Evolutionary conservation across 495 filamentous ascomycete species (phyloP).

Genomic region (Podospora pseudopauciseta): DNA sequence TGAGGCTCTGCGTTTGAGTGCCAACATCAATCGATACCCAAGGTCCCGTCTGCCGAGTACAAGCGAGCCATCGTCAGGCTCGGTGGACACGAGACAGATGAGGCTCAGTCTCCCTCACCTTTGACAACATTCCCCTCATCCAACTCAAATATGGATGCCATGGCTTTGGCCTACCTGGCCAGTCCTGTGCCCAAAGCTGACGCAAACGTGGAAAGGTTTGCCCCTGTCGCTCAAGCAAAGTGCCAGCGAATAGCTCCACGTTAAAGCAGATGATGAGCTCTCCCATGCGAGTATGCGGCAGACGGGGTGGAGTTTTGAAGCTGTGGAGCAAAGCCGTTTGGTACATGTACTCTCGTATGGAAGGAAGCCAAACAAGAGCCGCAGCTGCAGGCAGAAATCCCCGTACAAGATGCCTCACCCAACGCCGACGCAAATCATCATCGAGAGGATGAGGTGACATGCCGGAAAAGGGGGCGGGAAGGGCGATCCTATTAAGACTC

Average conservation of each 20-base stretch:
- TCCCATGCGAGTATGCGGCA: conserved; percentile 1
- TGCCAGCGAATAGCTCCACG: background rate
- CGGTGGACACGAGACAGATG: too few species aligned
- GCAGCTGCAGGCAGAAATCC: background rate
- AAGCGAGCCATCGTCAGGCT: too few species aligned
- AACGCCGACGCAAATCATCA: too few species aligned
- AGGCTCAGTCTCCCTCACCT: background rate
- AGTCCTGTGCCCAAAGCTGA: background rate
- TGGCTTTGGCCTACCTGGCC: background rate
- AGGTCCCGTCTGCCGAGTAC: background rate
- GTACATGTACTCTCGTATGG: background rate
- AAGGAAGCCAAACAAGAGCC: background rate
- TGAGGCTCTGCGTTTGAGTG: background rate
- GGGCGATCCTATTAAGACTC: background rate
- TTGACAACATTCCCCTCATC: background rate
- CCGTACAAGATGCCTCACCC: background rate
- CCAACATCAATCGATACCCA: background rate
- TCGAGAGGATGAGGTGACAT: background rate
- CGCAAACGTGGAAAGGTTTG: background rate
- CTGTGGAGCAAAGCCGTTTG: background rate
- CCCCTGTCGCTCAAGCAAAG: background rate
- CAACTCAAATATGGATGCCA: background rate
- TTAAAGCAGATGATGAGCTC: background rate
- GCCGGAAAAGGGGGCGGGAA: background rate
- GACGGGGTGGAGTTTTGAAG: background rate